Evolutionary conservation across 2,329 filamentous ascomycete genomes (phyloP).

Genomic region (Alternaria longipes): DNA sequence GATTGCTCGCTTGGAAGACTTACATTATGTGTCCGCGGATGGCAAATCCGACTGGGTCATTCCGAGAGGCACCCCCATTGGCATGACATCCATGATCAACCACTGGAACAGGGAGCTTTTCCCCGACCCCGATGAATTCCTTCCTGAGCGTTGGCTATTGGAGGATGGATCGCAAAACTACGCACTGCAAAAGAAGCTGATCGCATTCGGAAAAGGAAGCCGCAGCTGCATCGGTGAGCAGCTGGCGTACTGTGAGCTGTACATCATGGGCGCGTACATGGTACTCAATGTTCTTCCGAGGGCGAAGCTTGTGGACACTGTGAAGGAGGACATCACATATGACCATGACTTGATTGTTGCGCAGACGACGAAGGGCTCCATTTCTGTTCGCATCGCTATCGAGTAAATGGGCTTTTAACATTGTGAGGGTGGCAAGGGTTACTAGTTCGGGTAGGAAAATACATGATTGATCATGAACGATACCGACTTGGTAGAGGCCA

Average conservation of each 20-base stretch:
- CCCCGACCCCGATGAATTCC: constrained; percentile 39
- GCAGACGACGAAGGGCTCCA: constrained; percentile 38
- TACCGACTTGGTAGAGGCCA: neutral
- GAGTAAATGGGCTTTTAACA: constrained; percentile 16
- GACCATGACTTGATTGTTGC: constrained; percentile 38
- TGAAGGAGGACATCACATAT: constrained; percentile 34
- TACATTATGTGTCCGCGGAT: constrained; percentile 31
- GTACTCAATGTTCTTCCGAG: constrained; percentile 32
- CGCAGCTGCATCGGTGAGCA: constrained; percentile 45
- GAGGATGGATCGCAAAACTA: constrained; percentile 29
- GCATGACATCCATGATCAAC: constrained; percentile 43
- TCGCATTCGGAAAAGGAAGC: constrained; percentile 41
- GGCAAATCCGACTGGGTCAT: constrained; percentile 34
- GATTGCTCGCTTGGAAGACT: constrained; percentile 32
- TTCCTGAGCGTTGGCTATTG: constrained; percentile 48
- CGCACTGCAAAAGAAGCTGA: constrained; percentile 33
- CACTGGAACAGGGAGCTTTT: constrained; percentile 46
- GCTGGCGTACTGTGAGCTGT: constrained; percentile 39
- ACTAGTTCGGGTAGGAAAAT: neutral
- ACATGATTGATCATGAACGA: neutral
- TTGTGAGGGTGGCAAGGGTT: neutral
- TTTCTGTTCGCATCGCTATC: constrained; percentile 35
- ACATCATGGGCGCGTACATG: constrained; percentile 36
- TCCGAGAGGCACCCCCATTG: constrained; percentile 37
- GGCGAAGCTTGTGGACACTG: constrained; percentile 35